Base-by-base conservation (phyloP, 2,329 filamentous ascomycete genomes). In the Claviceps sorghi region DNA sequence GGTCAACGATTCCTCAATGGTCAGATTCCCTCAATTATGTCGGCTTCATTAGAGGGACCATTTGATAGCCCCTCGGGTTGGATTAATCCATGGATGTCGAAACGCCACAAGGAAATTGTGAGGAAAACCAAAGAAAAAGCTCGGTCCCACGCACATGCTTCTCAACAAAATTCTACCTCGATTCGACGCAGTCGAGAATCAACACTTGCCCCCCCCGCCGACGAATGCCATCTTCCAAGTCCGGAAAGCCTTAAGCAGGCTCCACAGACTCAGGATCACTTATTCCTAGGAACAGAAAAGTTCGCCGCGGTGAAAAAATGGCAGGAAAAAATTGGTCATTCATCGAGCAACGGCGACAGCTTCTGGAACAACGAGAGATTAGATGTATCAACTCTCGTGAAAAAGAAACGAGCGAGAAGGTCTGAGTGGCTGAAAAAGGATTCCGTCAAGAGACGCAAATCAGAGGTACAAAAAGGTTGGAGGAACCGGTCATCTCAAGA, bases 11-110 rank as follows among this genome's bases (percentile, higher is more conserved):
- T 77, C 58, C 66, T 86, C 40, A 65, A 71, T 7, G 84, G 83
- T 0, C 67, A 72, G 32, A 61, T 72, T 2, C 74, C 83, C 0
- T 60, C 76, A 26, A 70, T 89, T 2, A 62, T 82, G 3, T 83
- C 84, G 13, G 77, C 83, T 7, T 65, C 68, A 6, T 68, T 87
- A 3, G 73, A 68, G 54, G 84, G 83, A 0, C 84, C 83, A 0
- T 84, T 86, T 57, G 71, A 74, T 22, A 42, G 52, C 34, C 56
- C 48, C 7, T 60, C 61, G 6, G 58, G 61, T 41, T 67, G 64
- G 65, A 49, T 57, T 4, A 68, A 68, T 47, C 66, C 66, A 5
- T 68, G 66, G 66, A 51, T 52, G 32, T 58, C 54, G 29, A 53
- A 53, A 26, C 50, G 49, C 32, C 53, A 42, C 22, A 48, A 45